Conservation (phyloP, 2,329 filamentous ascomycete genomes). For the Paraphaeosphaeria sporulosa region DNA sequence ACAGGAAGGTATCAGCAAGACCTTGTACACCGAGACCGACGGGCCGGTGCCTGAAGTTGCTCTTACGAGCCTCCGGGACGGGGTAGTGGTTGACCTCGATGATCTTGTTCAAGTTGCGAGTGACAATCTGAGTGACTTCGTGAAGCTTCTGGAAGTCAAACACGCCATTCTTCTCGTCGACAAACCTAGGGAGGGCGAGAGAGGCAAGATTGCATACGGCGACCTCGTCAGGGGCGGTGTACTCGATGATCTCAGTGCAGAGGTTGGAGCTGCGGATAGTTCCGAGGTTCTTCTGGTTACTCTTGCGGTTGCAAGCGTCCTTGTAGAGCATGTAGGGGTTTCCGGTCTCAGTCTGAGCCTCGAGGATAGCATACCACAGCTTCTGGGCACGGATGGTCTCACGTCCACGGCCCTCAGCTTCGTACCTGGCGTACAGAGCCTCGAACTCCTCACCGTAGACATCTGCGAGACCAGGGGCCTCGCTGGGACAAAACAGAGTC, state of each 20-base stretch:
- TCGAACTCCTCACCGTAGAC: conserved; percentile 98
- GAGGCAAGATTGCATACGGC: conserved; percentile 98
- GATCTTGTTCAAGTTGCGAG: conserved; percentile 96
- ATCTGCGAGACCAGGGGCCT: conserved; percentile 93
- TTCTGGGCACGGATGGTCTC: conserved; percentile 97
- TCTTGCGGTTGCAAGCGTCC: conserved; percentile 97
- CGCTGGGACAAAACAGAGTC: conserved; percentile 98
- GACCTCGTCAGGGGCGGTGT: conserved; percentile 95
- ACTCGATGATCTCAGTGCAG: conserved; percentile 98
- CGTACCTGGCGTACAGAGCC: conserved; percentile 88
- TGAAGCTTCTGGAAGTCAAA: conserved; percentile 98
- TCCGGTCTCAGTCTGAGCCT: conserved; percentile 98
- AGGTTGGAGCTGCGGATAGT: conserved; percentile 98
- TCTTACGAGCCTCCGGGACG: conserved; percentile 90
- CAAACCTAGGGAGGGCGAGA: conserved; percentile 86
- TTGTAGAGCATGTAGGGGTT: conserved; percentile 99
- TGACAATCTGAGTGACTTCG: conserved; percentile 89
- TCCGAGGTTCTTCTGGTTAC: conserved; percentile 99
- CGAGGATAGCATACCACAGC: conserved; percentile 98
- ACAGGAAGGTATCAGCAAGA: conserved; percentile 97
- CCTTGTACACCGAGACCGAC: conserved; percentile 97
- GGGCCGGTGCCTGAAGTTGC: conserved; percentile 96
- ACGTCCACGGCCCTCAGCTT: conserved; percentile 84
- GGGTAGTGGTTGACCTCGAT: conserved; percentile 99
- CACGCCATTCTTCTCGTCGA: conserved; percentile 81